phyloP scores from a whole-genome alignment of 257 asterid genomes.

The Plantago major region DNA sequence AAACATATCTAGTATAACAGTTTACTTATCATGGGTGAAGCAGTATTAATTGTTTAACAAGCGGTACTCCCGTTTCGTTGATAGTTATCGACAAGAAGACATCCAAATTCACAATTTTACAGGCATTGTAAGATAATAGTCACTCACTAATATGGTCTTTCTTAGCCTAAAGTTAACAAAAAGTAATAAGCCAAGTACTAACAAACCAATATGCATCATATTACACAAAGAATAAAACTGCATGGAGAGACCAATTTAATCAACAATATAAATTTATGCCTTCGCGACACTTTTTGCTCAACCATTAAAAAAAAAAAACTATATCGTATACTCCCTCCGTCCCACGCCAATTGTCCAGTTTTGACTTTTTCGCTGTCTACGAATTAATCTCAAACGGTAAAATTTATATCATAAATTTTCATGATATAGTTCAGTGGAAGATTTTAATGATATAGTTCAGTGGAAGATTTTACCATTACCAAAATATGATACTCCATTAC shows the following conservation, averaged over 20 bases:
- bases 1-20: constrained; percentile 1
- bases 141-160: background rate
- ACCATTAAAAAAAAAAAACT: too few relatives aligned
- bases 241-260: background rate
- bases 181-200: background rate
- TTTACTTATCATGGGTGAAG: background rate
- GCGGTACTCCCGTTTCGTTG: background rate
- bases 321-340: too few relatives aligned
- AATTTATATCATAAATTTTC: too few relatives aligned
- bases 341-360: too few relatives aligned
- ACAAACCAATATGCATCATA: background rate
- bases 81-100: background rate
- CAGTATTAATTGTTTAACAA: background rate
- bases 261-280: background rate
- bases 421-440: too few relatives aligned
- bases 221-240: background rate
- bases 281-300: too few relatives aligned
- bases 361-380: too few relatives aligned
- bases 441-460: too few relatives aligned
- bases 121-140: background rate
- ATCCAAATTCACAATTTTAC: background rate
- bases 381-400: too few relatives aligned
- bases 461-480: too few relatives aligned
- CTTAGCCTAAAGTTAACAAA: background rate
- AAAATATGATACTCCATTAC: too few relatives aligned